These are phyloP conservation scores for Stagonosporopsis rhizophila DNA, from an alignment of 2,329 filamentous ascomycete species.

Conservation along the genomic window DNA sequence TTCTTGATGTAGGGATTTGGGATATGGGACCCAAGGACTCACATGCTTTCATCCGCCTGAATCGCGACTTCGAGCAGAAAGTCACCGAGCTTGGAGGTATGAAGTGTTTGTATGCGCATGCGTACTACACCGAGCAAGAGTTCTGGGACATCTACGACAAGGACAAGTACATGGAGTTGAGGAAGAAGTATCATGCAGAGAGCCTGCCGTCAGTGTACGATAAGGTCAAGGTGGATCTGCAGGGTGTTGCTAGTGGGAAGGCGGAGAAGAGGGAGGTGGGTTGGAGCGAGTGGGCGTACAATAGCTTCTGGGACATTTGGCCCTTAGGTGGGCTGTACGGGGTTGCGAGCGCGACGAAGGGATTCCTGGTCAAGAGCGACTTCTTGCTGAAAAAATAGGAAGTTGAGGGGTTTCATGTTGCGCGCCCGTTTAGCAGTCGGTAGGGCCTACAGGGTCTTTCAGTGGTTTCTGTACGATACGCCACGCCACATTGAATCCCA, in stretches of 20 bases:
- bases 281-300: conserved; percentile 40
- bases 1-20: conserved; percentile 70
- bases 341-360: conserved; percentile 47
- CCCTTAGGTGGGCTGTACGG: conserved; percentile 51
- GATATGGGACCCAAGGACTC: conserved; percentile 70
- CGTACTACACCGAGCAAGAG: conserved; percentile 76
- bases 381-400: conserved; percentile 42
- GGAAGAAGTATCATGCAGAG: conserved; percentile 68
- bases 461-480: neutral
- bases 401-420: neutral
- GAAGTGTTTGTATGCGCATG: conserved; percentile 89
- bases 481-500: neutral
- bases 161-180: conserved; percentile 67
- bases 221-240: conserved; percentile 62
- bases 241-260: conserved; percentile 39
- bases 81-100: conserved; percentile 74
- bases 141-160: conserved; percentile 72
- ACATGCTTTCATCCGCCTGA: conserved; percentile 69
- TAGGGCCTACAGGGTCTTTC: neutral
- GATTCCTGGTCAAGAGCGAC: conserved; percentile 41
- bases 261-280: conserved; percentile 17
- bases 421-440: neutral
- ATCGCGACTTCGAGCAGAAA: conserved; percentile 75
- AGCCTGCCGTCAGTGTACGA: conserved; percentile 73
- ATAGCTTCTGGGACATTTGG: conserved; percentile 44